A percentile compares a stretch with the other conserved stretches of the same genome.
Conservation (phyloP, 129 eudicot genomes). For the Ambrosia trifida region DNA sequence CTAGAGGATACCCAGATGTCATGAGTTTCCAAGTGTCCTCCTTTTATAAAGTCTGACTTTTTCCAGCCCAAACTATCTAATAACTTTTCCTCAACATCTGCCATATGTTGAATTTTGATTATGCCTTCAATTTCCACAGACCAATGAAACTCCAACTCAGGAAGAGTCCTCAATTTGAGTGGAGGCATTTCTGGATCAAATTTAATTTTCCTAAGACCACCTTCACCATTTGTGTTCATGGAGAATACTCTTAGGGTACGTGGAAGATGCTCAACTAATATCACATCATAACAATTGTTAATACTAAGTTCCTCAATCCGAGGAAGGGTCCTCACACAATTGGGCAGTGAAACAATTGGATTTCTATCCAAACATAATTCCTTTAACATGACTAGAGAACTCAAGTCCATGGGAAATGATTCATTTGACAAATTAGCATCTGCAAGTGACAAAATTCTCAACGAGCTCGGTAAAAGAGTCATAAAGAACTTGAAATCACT, state of each 20-base stretch:
- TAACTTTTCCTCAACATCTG: not conserved
- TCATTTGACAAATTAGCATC: not conserved
- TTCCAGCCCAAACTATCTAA: conserved; percentile 5
- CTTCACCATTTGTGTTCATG: no score
- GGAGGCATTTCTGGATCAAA: conserved; percentile 20
- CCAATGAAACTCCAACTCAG: not conserved
- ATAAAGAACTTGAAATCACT: not conserved
- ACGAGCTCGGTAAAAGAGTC: conserved; percentile 9
- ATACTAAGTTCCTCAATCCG: conserved; percentile 19
- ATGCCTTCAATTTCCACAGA: conserved; percentile 22
- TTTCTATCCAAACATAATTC: conserved; percentile 12
- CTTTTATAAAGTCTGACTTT: not conserved
- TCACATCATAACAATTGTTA: not conserved
- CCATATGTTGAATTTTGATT: conserved; percentile 14
- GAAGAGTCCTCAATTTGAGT: not conserved
- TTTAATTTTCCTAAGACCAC: not conserved
- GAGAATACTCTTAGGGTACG: not conserved
- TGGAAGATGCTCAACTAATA: not conserved
- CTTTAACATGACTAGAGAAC: not conserved
- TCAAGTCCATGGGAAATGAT: conserved; percentile 23
- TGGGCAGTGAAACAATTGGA: conserved; percentile 13
- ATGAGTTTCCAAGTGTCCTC: not conserved
- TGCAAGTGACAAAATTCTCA: not conserved
- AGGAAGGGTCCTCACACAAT: conserved; percentile 26
- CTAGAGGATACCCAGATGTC: conserved; percentile 15